These are phyloP conservation scores for Echinosophora koreensis DNA, from an alignment of 306 rosid species.

Conservation along the genomic window DNA sequence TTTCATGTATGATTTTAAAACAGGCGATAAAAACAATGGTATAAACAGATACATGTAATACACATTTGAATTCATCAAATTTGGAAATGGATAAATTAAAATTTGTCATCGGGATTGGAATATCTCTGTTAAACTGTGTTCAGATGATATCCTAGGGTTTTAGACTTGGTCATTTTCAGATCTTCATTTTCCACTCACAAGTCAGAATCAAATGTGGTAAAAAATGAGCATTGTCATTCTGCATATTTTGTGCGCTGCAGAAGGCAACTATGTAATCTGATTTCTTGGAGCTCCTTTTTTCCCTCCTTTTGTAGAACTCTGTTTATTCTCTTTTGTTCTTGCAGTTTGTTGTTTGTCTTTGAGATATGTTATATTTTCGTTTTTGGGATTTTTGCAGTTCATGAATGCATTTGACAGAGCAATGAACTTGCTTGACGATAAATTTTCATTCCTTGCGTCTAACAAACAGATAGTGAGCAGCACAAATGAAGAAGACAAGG, in stretches of 20 bases:
- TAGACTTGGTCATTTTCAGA: slow-evolving; percentile 17
- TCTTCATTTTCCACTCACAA: slow-evolving; percentile 14
- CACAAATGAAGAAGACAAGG: slow-evolving; percentile 84
- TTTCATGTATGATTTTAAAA: slow-evolving; percentile 5
- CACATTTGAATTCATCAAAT: slow-evolving; percentile 8
- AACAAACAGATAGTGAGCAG: slow-evolving; percentile 90
- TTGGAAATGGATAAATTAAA: not conserved
- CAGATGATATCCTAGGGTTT: not conserved
- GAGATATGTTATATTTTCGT: slow-evolving; percentile 22
- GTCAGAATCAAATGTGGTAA: slow-evolving; percentile 3
- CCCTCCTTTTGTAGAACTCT: slow-evolving; percentile 6
- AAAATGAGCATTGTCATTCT: not conserved
- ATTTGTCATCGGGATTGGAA: not conserved
- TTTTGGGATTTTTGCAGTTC: slow-evolving; percentile 68
- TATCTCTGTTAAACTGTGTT: not conserved
- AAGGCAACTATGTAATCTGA: slow-evolving; percentile 25
- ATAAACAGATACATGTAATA: not conserved
- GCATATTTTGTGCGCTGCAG: slow-evolving; percentile 10
- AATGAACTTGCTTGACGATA: slow-evolving; percentile 91
- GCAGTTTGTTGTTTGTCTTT: slow-evolving; percentile 37
- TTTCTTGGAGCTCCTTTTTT: not conserved
- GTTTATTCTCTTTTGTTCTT: slow-evolving; percentile 37
- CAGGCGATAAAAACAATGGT: not conserved
- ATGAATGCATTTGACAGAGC: slow-evolving; percentile 93
- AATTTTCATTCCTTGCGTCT: slow-evolving; percentile 77